A percentile compares a stretch with the other conserved stretches of the same genome.
These are phyloP conservation scores for Gyromitra esculenta DNA, from an alignment of 2,329 filamentous ascomycete species.

Conservation along the genomic window DNA sequence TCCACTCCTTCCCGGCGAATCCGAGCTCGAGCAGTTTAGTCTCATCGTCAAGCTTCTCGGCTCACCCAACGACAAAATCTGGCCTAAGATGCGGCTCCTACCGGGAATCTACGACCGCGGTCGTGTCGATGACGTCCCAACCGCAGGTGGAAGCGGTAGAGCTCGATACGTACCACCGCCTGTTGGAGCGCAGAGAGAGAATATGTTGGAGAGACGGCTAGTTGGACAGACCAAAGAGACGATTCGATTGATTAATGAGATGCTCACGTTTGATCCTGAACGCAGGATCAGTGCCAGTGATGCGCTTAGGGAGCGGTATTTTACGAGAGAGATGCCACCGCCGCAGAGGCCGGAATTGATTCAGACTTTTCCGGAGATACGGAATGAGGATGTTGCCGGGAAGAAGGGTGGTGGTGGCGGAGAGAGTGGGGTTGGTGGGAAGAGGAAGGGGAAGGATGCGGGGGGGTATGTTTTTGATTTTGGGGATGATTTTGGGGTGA, in stretches of 20 bases:
- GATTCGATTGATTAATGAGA: slow-evolving; percentile 75
- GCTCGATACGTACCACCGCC: slow-evolving; percentile 51
- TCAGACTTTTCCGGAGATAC: slow-evolving; percentile 59
- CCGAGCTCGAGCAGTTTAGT: slow-evolving; percentile 59
- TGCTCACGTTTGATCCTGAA: slow-evolving; percentile 92
- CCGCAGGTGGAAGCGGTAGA: neutral
- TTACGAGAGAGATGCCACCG: slow-evolving; percentile 69
- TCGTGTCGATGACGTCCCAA: slow-evolving; percentile 36
- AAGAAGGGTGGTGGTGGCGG: slow-evolving; percentile 23
- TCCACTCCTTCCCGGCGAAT: slow-evolving; percentile 59
- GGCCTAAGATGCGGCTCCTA: slow-evolving; percentile 57
- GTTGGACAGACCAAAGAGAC: slow-evolving; percentile 58
- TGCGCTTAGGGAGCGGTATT: slow-evolving; percentile 88
- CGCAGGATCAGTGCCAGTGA: slow-evolving; percentile 86
- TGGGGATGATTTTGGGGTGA: slow-evolving; percentile 52
- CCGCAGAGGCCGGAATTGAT: slow-evolving; percentile 58
- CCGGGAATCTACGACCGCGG: slow-evolving; percentile 53
- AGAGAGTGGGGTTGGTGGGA: slow-evolving; percentile 28
- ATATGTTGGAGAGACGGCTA: slow-evolving; percentile 59
- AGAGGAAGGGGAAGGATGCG: slow-evolving; percentile 44
- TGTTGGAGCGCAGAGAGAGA: slow-evolving; percentile 55
- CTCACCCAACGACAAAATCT: slow-evolving; percentile 59
- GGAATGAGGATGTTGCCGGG: slow-evolving; percentile 54
- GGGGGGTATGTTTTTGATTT: slow-evolving; percentile 58
- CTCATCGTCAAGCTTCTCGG: slow-evolving; percentile 59